Evolutionary conservation across 345 rosid genomes (phyloP), one percentile per base, ranked within the genome.

Genomic region (Garcia nutans): DNA sequence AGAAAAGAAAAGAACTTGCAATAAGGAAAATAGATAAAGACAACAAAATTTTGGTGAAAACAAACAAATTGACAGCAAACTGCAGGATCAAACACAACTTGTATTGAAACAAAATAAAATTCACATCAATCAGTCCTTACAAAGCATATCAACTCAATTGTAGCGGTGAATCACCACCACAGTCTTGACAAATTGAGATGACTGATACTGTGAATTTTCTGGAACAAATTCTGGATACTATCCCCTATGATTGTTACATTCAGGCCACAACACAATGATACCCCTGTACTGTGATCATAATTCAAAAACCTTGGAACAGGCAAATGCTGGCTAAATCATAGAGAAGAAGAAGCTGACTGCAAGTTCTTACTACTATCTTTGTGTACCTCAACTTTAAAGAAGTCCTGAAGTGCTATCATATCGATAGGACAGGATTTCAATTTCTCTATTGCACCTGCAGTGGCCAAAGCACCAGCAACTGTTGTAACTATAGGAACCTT

Each of bases 401-500:
- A 96, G 80, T 96, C 97, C 86, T 96, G 99, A 73, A 96, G 97
- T 55, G 98, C 92, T 16, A 77, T 85, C 97, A 92, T 90, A 61
- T 86, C 54, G 55, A 96, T 79, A 11, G 85, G 69, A 77, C 88
- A 84, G 44, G 89, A 82, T 77, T 88, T 88, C 89, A 96, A 74
- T 85, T 90, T 96, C 83, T 84, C 86, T 58, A 96, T 93, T 41
- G 97, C 99, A 33, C 86, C 93, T 0, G 95, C 97, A 62, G 91
- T 93, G 45, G 99, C 97, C 80, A 92, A 82, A 8, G 97, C 98
- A 68, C 99, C 98, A 49, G 96, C 91, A 23, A 96, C 91, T 0
- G 98, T 96, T 24, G 99, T 96, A 74, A 93, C 86, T 77, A 89
- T 87, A 15, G 99, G 97, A 82, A 93, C 91, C 85, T 92, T 93